A percentile compares a stretch with the other conserved stretches of the same genome.
These are phyloP conservation scores for Russula abietina DNA, from an alignment of 768 basidiomycete genomes.

Conservation along the genomic window DNA sequence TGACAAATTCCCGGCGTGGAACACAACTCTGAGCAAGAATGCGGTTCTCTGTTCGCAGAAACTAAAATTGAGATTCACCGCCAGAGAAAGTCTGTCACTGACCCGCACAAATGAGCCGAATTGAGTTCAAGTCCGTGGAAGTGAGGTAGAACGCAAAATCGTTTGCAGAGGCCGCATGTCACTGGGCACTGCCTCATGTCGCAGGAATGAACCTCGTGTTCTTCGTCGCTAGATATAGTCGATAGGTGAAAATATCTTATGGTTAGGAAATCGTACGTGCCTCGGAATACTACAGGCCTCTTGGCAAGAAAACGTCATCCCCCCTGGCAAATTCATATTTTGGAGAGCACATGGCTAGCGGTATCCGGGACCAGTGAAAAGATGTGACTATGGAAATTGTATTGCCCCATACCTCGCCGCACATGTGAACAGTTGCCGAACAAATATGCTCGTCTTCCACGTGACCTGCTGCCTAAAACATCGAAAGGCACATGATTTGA, in stretches of 20 bases:
- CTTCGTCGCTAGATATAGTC: slow-evolving; percentile 34
- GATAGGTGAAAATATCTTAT: no score
- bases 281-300: slow-evolving; percentile 17
- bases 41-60: slow-evolving; percentile 41
- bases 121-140: slow-evolving; percentile 42
- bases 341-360: slow-evolving; percentile 20
- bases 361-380: background rate
- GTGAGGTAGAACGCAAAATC: slow-evolving; percentile 48
- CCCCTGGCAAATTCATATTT: slow-evolving; percentile 7
- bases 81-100: slow-evolving; percentile 13
- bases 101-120: slow-evolving; percentile 55
- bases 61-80: background rate
- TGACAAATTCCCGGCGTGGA: slow-evolving; percentile 48
- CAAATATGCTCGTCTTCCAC: slow-evolving; percentile 47
- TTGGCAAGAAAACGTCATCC: slow-evolving; percentile 16
- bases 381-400: background rate
- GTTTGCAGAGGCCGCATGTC: slow-evolving; percentile 48
- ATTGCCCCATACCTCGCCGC: slow-evolving; percentile 42
- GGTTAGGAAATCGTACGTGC: background rate
- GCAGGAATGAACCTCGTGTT: slow-evolving; percentile 42
- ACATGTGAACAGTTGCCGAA: slow-evolving; percentile 47
- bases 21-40: slow-evolving; percentile 43
- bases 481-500: background rate
- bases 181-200: slow-evolving; percentile 49
- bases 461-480: slow-evolving; percentile 42